These are phyloP conservation scores for Breviolum minutum DNA, from an alignment of 73 alveolate genomes.

Conservation along the genomic window DNA sequence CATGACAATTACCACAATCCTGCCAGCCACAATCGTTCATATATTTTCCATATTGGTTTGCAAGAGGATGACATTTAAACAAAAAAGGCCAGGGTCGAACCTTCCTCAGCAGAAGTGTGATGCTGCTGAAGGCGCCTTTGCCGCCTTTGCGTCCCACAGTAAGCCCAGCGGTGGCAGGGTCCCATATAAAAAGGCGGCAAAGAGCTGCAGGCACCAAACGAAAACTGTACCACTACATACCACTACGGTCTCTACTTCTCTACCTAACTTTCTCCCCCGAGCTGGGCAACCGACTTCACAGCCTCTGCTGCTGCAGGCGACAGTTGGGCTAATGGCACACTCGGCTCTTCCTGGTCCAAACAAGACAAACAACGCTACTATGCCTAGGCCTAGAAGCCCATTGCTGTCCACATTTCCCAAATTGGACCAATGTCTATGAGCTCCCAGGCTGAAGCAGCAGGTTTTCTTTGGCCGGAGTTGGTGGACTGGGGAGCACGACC, in stretches of 20 bases:
- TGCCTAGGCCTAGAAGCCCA: no score
- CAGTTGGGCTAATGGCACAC: conserved; percentile 20
- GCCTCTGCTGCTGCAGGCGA: conserved; percentile 39
- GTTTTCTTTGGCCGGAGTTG: conserved; percentile 11
- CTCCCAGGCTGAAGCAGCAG: not conserved
- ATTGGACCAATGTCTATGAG: not conserved
- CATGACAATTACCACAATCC: no score
- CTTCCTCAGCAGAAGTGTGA: conserved; percentile 26
- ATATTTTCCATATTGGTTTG: no score
- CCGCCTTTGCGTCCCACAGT: not conserved
- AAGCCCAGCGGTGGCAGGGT: no score
- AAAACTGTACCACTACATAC: no score
- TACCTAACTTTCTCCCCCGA: no score
- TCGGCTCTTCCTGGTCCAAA: not conserved
- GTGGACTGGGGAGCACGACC: not conserved
- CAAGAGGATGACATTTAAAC: no score
- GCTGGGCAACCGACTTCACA: conserved; percentile 6
- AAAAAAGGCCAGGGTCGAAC: not conserved
- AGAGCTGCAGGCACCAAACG: no score
- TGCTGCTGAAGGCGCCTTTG: conserved; percentile 26
- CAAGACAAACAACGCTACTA: not conserved
- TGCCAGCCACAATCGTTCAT: no score
- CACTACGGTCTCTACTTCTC: no score
- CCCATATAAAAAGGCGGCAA: no score
- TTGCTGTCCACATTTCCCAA: no score